Conservation (phyloP, 1,139 yeast genomes). For the Suhomyces choctaworum region DNA sequence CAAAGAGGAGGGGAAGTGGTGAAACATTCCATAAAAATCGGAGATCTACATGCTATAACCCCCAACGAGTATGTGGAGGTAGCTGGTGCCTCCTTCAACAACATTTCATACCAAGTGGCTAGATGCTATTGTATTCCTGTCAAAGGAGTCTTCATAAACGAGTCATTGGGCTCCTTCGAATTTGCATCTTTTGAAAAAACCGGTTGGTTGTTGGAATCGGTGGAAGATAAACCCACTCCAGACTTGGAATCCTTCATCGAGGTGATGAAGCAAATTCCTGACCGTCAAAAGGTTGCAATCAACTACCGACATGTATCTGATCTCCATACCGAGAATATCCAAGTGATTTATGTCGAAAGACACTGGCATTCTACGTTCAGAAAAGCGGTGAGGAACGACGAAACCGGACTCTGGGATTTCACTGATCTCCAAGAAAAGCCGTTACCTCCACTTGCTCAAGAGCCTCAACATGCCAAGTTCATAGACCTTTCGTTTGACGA, state of each 20-base stretch:
- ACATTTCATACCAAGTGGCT: conserved; percentile 85
- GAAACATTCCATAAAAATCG: conserved; percentile 54
- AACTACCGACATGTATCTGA: conserved; percentile 79
- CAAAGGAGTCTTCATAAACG: conserved; percentile 76
- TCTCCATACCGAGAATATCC: conserved; percentile 68
- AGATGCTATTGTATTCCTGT: conserved; percentile 82
- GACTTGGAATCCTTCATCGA: conserved; percentile 73
- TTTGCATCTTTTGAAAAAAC: conserved; percentile 58
- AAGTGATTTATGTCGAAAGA: conserved; percentile 71
- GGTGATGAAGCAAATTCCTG: conserved; percentile 78
- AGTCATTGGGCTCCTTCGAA: conserved; percentile 77
- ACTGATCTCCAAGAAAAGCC: conserved; percentile 64
- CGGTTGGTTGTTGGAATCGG: conserved; percentile 73
- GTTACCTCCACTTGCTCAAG: conserved; percentile 45
- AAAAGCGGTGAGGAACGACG: conserved; percentile 74
- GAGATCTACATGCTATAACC: conserved; percentile 78
- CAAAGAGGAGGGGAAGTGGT: conserved; percentile 73
- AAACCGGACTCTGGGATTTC: conserved; percentile 87
- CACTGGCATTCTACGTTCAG: conserved; percentile 81
- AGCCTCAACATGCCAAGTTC: conserved; percentile 66
- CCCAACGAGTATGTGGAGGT: conserved; percentile 81
- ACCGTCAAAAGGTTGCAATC: conserved; percentile 68
- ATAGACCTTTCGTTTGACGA: conserved; percentile 64
- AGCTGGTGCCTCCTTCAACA: conserved; percentile 85
- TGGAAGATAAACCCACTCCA: conserved; percentile 74